A percentile compares a stretch with the other conserved stretches of the same genome.
Conservation (phyloP, 2,329 filamentous ascomycete genomes). For the Hypoxylon sp. region DNA sequence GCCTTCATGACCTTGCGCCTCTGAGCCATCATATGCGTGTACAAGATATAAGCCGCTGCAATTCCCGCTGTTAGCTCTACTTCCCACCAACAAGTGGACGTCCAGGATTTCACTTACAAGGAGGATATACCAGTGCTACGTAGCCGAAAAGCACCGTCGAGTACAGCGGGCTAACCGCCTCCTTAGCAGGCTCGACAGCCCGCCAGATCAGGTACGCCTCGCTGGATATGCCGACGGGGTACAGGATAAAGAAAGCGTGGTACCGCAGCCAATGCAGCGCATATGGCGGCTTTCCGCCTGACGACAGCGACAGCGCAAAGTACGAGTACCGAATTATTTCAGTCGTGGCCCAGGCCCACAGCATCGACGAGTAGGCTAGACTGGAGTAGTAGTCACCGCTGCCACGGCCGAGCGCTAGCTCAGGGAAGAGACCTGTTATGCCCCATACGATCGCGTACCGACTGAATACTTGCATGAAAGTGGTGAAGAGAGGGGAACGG, state of each 20-base stretch:
- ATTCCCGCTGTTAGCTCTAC: conserved; percentile 23
- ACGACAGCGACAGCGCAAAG: conserved; percentile 81
- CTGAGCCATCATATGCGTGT: conserved; percentile 96
- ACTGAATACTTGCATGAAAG: conserved; percentile 88
- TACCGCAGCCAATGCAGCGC: conserved; percentile 86
- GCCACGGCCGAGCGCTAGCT: conserved; percentile 65
- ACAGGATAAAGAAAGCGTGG: conserved; percentile 93
- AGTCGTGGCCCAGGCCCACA: conserved; percentile 89
- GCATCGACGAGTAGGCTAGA: conserved; percentile 78
- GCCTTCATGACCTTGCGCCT: conserved; percentile 81
- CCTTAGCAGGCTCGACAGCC: conserved; percentile 72
- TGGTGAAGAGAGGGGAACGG: conserved; percentile 86
- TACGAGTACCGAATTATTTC: conserved; percentile 95
- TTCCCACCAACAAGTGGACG: conserved; percentile 11
- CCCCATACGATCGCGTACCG: conserved; percentile 92
- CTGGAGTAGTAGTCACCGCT: conserved; percentile 33
- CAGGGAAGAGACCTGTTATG: conserved; percentile 81
- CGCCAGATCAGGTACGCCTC: conserved; percentile 86
- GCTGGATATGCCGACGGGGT: conserved; percentile 90
- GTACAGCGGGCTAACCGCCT: conserved; percentile 63
- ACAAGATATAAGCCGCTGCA: conserved; percentile 83
- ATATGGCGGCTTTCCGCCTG: conserved; percentile 68
- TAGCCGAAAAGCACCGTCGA: conserved; percentile 82
- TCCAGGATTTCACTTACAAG: conserved; percentile 69
- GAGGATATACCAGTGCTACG: conserved; percentile 83